Evolutionary conservation across 495 filamentous ascomycete genomes (phyloP), one percentile per base, ranked within the genome.

Genomic region (Lophium mytilinum): DNA sequence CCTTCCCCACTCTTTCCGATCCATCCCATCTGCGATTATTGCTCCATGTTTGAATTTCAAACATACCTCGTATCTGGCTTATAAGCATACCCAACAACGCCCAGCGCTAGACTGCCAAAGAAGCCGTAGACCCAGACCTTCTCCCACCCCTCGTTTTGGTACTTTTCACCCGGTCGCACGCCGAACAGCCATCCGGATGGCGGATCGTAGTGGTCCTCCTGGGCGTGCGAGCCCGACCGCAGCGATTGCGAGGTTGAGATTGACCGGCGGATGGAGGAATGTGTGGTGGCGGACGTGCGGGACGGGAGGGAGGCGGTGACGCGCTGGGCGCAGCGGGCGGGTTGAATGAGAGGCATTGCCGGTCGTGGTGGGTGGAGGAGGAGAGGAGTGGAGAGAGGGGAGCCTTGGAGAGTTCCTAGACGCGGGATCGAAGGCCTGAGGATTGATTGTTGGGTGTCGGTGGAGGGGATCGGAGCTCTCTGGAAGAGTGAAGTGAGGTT

Each of bases 31-130:
- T n/a, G 2, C 2, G 17, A 21, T 11, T 2, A 24, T 45, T 43
- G 21, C 10, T 11, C 7, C 46, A 48, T 3, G 2, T 2, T 6
- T 30, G 55, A 50, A 24, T 57, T 41, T 40, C 47, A 52, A 41
- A 88, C 92, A 74, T 79, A 98, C 93, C 88, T 94, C 50, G 91
- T 97, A 78, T 98, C 93, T 21, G 93, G 93, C 83, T 98, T 98
- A 69, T 89, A 97, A 50, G 88, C 87, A 78, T 96, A 95, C 63
- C 83, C 90, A 36, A 97, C 78, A 53, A 80, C 82, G 36, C 83
- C 85, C 42, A 89, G 75, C 12, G 78, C 71, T 55, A 96, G 69
- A 64, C 84, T 86, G n/a, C 90, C 93, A 72, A 82, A 88, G 70
- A 95, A 95, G 17, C 92, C 90, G 71, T 85, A 96, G 71, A 87